Base-by-base conservation (phyloP, 1,139 yeast species). In the Protomyces pachydermus region DNA sequence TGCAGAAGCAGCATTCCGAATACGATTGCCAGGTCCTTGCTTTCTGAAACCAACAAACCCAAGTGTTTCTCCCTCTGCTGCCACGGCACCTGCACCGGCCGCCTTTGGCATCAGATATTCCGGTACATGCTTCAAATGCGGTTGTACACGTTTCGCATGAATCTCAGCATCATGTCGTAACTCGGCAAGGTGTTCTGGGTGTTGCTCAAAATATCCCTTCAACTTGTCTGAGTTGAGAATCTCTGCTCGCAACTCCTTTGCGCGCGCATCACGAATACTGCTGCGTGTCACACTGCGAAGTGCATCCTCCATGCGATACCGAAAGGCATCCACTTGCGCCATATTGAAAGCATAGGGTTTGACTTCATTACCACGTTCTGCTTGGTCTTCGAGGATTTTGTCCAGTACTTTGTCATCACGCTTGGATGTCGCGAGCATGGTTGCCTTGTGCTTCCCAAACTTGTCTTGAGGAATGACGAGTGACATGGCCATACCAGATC, bases 241-340 rank as follows among this genome's bases (percentile, higher is more conserved):
- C 75, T 95, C 98, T 71, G 86, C 83, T 74, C 88, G 88, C 74
- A 95, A 81, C 74, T 95, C 99, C 73, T 85, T 88, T 65, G 91
- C 83, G 72, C 98, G 84, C 1, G 98, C 98, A 73, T 93, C 98
- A 75, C 98, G 85, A 34, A 95, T 83, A 1, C 97, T 88, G 6
- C 88, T 86, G 67, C 84, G 85, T 0, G 98, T 93, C 35, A 95
- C 96, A 0, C 98, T 89, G 76, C 98, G 84, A 77, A 93, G 93
- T 0, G 97, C 97, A 77, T 93, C 98, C 72, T 93, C 98, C 78
- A 91, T 85, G 81, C 99, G 86, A 75, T 95, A 95, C 71, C 98
- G 83, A 81, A 95, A 95, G 16, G 95, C 95, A 74, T 95, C 97
- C 60, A 93, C 91, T 75, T 93, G 98, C 67, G 84, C 84, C 84